Conservation (phyloP, 805 yeast genomes). For the Pichia cephalocereana region DNA sequence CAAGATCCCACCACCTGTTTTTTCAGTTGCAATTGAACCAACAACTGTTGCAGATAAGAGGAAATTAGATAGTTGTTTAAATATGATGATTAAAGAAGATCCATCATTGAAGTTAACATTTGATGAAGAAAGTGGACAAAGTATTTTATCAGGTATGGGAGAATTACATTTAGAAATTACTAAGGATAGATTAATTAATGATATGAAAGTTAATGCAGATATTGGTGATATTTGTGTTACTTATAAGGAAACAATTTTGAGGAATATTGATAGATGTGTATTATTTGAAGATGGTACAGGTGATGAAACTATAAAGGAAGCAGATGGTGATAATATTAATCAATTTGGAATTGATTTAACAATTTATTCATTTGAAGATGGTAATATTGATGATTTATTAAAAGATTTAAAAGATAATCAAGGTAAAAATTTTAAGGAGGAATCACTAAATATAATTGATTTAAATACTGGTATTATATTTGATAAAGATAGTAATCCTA, state of each 20-base stretch:
- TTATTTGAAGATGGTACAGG: conserved; percentile 13
- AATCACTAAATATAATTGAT: conserved; percentile 31
- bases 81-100: conserved; percentile 69
- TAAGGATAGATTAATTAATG: conserved; percentile 65
- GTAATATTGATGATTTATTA: conserved; percentile 21
- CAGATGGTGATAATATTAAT: not conserved
- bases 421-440: conserved; percentile 26
- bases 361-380: conserved; percentile 24
- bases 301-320: conserved; percentile 6
- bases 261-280: conserved; percentile 15
- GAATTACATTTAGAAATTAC: conserved; percentile 91
- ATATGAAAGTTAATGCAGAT: conserved; percentile 72
- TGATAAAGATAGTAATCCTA: conserved; percentile 22
- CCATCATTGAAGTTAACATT: conserved; percentile 68
- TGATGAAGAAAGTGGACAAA: conserved; percentile 85
- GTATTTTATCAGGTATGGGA: conserved; percentile 92
- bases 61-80: conserved; percentile 61
- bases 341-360: conserved; percentile 18
- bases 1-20: conserved; percentile 84
- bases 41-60: conserved; percentile 71
- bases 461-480: conserved; percentile 42
- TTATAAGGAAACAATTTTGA: conserved; percentile 60
- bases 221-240: conserved; percentile 84
- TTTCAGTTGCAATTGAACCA: conserved; percentile 79
- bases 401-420: conserved; percentile 22